Percentiles rank a stretch among this genome's conserved stretches.
Conservation (phyloP, 768 basidiomycete genomes). For the Sarcomyxa edulis region DNA sequence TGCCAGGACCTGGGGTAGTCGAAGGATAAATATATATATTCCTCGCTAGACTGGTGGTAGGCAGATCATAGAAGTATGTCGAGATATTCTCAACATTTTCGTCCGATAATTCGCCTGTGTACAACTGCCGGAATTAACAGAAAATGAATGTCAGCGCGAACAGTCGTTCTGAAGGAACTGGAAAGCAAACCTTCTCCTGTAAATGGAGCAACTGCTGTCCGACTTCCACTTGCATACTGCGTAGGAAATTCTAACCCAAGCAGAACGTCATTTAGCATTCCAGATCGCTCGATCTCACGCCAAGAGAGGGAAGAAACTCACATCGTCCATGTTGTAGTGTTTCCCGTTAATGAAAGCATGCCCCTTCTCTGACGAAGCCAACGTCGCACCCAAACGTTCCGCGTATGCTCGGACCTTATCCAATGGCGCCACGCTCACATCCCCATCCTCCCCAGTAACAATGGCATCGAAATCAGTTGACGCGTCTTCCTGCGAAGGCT, state of each 20-base stretch:
- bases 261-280: not conserved
- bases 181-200: constrained; percentile 59
- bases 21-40: constrained; percentile 70
- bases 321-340: constrained; percentile 62
- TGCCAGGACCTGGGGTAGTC: constrained; percentile 32
- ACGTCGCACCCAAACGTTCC: constrained; percentile 49
- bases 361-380: constrained; percentile 38
- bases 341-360: constrained; percentile 91
- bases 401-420: constrained; percentile 48
- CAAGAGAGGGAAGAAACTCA: constrained; percentile 26
- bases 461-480: constrained; percentile 33
- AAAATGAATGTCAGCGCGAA: not conserved
- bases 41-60: constrained; percentile 62
- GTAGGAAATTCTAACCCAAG: constrained; percentile 52
- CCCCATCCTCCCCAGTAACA: constrained; percentile 22
- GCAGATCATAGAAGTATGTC: constrained; percentile 88
- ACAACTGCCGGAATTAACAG: constrained; percentile 36
- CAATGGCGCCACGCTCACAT: constrained; percentile 26
- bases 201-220: constrained; percentile 57
- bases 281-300: too few relatives aligned
- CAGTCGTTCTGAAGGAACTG: not conserved
- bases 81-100: constrained; percentile 43
- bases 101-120: constrained; percentile 52
- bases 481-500: constrained; percentile 19
- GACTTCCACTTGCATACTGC: constrained; percentile 57